Evolutionary conservation across 352 stramenopile species (phyloP).

Genomic region (Phytophthora tubulina): DNA sequence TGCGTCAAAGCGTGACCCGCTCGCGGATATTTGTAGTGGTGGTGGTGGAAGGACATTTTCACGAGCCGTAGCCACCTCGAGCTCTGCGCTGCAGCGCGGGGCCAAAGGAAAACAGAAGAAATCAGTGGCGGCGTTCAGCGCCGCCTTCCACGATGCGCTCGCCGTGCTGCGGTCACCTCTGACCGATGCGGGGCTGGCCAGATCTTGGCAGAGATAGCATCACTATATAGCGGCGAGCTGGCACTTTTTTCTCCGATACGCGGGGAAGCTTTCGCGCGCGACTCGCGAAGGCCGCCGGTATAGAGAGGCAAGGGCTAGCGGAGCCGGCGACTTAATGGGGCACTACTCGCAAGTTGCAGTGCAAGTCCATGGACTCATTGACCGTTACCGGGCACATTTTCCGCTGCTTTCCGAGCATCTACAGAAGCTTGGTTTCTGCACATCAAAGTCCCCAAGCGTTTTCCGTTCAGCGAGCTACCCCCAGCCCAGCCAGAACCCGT

Average conservation of each 20-base stretch:
- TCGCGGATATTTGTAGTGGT: background rate
- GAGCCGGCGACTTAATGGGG: constrained; percentile 10
- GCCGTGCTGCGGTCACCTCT: background rate
- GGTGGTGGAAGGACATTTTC: background rate
- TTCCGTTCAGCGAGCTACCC: constrained; percentile 43
- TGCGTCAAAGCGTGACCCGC: background rate
- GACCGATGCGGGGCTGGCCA: background rate
- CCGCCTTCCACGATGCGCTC: constrained; percentile 1
- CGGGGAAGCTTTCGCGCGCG: constrained; percentile 22
- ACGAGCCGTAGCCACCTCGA: constrained; percentile 10
- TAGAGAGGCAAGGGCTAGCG: constrained; percentile 21
- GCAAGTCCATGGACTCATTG: constrained; percentile 24
- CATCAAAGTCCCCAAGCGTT: constrained; percentile 45
- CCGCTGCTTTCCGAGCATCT: constrained; percentile 27
- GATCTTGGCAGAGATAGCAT: constrained; percentile 22
- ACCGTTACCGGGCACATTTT: constrained; percentile 34
- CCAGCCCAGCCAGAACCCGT: constrained; percentile 45
- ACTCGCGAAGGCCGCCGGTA: constrained; percentile 18
- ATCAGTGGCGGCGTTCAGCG: constrained; percentile 30
- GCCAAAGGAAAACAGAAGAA: constrained; percentile 41
- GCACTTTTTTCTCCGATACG: constrained; percentile 25
- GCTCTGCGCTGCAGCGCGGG: background rate
- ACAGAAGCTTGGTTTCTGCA: constrained; percentile 42
- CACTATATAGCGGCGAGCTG: background rate
- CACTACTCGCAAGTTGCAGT: constrained; percentile 14